Evolutionary conservation across 2,329 filamentous ascomycete species (phyloP), one percentile per base, ranked within the genome.

Genomic region (Microcyclosporella mali): DNA sequence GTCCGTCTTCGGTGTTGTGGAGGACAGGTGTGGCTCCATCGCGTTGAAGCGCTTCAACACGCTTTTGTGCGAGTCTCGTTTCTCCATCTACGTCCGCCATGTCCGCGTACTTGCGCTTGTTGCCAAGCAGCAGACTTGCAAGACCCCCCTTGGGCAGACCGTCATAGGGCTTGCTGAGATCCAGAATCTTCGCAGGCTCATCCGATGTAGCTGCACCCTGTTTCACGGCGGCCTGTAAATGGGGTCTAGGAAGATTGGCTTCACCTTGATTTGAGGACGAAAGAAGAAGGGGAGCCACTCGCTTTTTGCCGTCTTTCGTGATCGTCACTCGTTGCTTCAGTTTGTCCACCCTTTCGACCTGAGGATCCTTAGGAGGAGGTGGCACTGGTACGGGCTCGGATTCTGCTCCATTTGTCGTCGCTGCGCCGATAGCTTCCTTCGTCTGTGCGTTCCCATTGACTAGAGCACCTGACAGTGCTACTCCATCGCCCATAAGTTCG

Each of bases 241-340:
- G 86, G 16, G 88, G 85, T 59, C 94, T 87, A 1, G 90, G 90
- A 10, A 95, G 70, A 12, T 89, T 94, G 1, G 89, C 94, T 58
- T 89, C 82, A 9, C 86, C 87, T 1, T 84, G 85, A 2, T 86
- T 88, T 7, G 89, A 90, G 1, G 90, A 94, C 2, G 71, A 73
- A 6, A 98, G 87, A 10, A 98, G 74, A 51, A 98, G 73, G 1
- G 92, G 92, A 3, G 88, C 86, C 42, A 98, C 90, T 41, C 92
- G 79, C 69, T 98, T 98, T 69, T 92, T 97, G 21, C 92, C 92
- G 53, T 98, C 90, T 63, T 95, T 97, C 0, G 88, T 94, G 47
- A 95, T 83, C 0, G 90, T 95, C 3, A 97, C 89, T 40, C 92
- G 79, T 49, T 90, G 87, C 66, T 97, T 97, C 51, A 97, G 68